Conservation (phyloP, 306 rosid species). For the Clitoria ternatea region DNA sequence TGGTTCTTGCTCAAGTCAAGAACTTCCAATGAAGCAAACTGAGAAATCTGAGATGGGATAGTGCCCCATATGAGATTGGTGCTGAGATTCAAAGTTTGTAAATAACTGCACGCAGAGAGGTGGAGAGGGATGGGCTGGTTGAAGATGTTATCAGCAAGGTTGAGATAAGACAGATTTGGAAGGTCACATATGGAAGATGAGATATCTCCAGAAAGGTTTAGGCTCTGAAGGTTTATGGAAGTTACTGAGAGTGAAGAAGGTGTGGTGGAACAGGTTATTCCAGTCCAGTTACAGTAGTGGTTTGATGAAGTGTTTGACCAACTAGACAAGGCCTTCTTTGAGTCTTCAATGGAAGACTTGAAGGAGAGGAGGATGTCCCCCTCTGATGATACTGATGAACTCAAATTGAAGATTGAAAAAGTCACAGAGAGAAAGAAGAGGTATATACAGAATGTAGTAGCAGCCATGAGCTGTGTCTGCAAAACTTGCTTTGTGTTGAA, state of each 20-base stretch:
- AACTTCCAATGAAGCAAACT: constrained; percentile 51
- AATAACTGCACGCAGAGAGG: constrained; percentile 64
- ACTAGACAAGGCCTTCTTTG: constrained; percentile 50
- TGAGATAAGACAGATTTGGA: constrained; percentile 53
- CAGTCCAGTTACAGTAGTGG: constrained; percentile 82
- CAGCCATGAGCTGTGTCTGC: constrained; percentile 61
- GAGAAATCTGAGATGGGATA: constrained; percentile 85
- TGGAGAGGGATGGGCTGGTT: constrained; percentile 95
- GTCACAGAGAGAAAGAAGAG: constrained; percentile 45
- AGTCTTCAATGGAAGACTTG: constrained; percentile 71
- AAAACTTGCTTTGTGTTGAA: constrained; percentile 25
- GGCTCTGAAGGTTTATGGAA: constrained; percentile 62
- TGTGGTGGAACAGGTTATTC: constrained; percentile 51
- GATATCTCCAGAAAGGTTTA: constrained; percentile 86
- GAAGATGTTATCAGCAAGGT: constrained; percentile 78
- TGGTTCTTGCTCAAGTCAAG: constrained; percentile 80
- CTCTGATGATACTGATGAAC: constrained; percentile 57
- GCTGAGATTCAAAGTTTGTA: constrained; percentile 81
- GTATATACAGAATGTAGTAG: constrained; percentile 41
- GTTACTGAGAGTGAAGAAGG: constrained; percentile 50
- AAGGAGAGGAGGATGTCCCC: constrained; percentile 57
- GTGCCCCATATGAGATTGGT: constrained; percentile 92
- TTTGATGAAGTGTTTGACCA: constrained; percentile 68
- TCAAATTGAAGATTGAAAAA: constrained; percentile 35
- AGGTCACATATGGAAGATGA: constrained; percentile 68